Evolutionary conservation across 805 yeast genomes (phyloP).

Genomic region (Komagataella kurtzmanii): DNA sequence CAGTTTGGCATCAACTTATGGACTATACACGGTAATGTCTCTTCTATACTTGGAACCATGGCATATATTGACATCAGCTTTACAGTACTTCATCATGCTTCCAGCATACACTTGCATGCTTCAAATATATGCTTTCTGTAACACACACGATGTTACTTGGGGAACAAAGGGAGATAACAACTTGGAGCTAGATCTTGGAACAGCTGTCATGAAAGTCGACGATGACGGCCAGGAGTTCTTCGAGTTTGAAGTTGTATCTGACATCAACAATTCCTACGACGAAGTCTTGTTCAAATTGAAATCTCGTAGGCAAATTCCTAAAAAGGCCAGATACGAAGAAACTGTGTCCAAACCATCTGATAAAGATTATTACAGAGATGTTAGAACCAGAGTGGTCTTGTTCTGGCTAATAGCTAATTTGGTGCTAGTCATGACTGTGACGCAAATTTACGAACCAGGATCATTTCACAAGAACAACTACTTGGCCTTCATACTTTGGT

Average conservation of each 20-base stretch:
- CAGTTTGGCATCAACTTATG: slow-evolving; percentile 83
- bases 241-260: slow-evolving; percentile 62
- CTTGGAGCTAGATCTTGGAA: slow-evolving; percentile 56
- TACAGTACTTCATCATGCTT: slow-evolving; percentile 78
- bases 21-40: slow-evolving; percentile 74
- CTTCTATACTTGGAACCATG: slow-evolving; percentile 86
- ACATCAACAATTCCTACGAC: slow-evolving; percentile 72
- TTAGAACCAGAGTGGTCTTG: slow-evolving; percentile 90
- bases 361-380: slow-evolving; percentile 88
- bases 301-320: slow-evolving; percentile 51
- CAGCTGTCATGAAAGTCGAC: slow-evolving; percentile 69
- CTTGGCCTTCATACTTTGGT: slow-evolving; percentile 77
- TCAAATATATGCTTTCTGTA: slow-evolving; percentile 94
- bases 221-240: slow-evolving; percentile 78
- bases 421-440: slow-evolving; percentile 72
- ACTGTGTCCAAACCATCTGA: slow-evolving; percentile 20
- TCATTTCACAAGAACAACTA: slow-evolving; percentile 60
- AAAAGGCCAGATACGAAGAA: slow-evolving; percentile 29
- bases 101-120: slow-evolving; percentile 89
- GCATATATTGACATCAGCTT: slow-evolving; percentile 81
- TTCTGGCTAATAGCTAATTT: slow-evolving; percentile 84
- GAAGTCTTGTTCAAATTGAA: slow-evolving; percentile 62
- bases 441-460: slow-evolving; percentile 66
- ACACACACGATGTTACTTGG: slow-evolving; percentile 98
- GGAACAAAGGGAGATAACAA: slow-evolving; percentile 94